Conservation (phyloP, 208 protist species). For the Acanthamoeba triangularis region DNA sequence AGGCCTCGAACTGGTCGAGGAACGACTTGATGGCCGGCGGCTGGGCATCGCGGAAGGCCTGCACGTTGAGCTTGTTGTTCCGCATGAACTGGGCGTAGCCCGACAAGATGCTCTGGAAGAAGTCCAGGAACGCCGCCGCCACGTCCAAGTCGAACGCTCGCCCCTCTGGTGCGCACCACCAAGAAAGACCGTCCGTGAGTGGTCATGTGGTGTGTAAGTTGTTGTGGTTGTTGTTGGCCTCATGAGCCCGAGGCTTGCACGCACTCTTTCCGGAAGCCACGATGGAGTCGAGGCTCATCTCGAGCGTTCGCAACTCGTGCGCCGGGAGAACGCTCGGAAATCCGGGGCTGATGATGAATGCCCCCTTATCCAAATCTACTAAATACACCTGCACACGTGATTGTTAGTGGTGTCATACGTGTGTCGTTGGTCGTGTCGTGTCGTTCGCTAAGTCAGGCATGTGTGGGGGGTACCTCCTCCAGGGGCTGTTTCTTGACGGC, state of each 20-base stretch:
- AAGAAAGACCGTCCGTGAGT: neutral
- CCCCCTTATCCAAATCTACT: slow-evolving; percentile 58
- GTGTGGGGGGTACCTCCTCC: slow-evolving; percentile 68
- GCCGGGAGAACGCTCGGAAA: slow-evolving; percentile 49
- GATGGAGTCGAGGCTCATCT: slow-evolving; percentile 60
- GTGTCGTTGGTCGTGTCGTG: no score
- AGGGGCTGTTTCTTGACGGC: slow-evolving; percentile 73
- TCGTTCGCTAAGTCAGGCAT: neutral
- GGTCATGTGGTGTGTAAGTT: neutral
- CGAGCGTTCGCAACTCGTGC: slow-evolving; percentile 30
- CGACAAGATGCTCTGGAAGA: slow-evolving; percentile 46
- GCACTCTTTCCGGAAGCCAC: slow-evolving; percentile 65
- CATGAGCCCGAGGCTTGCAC: neutral
- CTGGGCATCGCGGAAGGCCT: slow-evolving; percentile 48
- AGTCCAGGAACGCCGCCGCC: slow-evolving; percentile 63
- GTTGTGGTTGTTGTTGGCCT: neutral
- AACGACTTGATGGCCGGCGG: slow-evolving; percentile 46
- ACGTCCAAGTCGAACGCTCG: slow-evolving; percentile 58
- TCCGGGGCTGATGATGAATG: slow-evolving; percentile 22
- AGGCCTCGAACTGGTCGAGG: slow-evolving; percentile 60
- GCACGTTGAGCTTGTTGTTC: slow-evolving; percentile 55
- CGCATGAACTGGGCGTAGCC: slow-evolving; percentile 14
- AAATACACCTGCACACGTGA: slow-evolving; percentile 13
- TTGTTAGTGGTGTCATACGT: neutral
- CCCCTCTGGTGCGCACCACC: slow-evolving; percentile 35